A percentile compares a stretch with the other conserved stretches of the same genome.
Conservation (phyloP, 495 filamentous ascomycete genomes). For the Xylaria castorea region DNA sequence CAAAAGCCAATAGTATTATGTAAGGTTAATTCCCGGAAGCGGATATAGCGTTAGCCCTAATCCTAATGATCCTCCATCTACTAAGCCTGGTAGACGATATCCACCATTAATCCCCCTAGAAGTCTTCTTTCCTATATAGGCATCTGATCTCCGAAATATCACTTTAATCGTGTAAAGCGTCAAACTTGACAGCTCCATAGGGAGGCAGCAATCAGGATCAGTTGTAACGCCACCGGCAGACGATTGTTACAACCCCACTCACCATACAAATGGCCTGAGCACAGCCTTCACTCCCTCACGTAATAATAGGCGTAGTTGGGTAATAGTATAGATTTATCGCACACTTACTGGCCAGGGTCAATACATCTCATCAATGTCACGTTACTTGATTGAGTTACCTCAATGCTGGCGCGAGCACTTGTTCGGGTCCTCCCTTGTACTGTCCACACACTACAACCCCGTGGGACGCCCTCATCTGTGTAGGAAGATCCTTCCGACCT, state of each 20-base stretch:
- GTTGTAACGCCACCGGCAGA: neutral
- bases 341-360: neutral
- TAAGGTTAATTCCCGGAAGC: neutral
- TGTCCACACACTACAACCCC: neutral
- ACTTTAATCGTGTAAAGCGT: neutral
- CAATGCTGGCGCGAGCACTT: neutral
- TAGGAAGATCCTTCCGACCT: neutral
- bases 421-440: neutral
- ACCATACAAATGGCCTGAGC: neutral
- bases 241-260: neutral
- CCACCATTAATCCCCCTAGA: conserved; percentile 10
- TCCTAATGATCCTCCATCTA: conserved; percentile 9
- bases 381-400: conserved; percentile 14
- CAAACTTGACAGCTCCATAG: neutral
- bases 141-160: conserved; percentile 11
- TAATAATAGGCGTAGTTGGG: neutral
- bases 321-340: neutral
- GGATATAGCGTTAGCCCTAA: neutral
- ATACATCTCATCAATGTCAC: conserved; percentile 8
- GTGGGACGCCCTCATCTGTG: neutral
- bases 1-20: neutral
- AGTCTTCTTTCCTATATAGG: conserved; percentile 15
- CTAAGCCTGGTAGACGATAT: neutral
- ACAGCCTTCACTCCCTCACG: neutral
- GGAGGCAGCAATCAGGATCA: conserved; percentile 4